Evolutionary conservation across 2,329 filamentous ascomycete genomes (phyloP), one percentile per base, ranked within the genome.

Genomic region (Berkeleyomyces rouxiae): DNA sequence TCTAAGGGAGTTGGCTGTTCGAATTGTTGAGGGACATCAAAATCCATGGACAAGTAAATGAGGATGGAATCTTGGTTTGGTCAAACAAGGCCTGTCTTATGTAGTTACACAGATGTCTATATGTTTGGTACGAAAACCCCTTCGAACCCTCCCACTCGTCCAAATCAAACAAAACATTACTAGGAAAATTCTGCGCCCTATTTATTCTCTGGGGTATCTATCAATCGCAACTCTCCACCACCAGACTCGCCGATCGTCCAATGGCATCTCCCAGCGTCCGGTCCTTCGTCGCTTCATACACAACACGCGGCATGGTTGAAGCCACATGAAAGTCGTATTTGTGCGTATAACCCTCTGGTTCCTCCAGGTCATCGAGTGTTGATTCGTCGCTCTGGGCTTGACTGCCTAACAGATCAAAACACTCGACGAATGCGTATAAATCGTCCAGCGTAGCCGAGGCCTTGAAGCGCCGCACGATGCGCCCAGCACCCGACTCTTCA

Each of bases 361-460:
- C 73, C 4, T 31, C 37, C 11, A 43, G 31, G 43, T 64, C 63
- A 47, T 65, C 63, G 3, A 63, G 23, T 6, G 57, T 23, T 3
- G 74, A 69, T 0, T 72, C 71, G 23, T 71, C 73, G 40, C 75
- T 71, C 13, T 73, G 71, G 3, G 67, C 69, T 3, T 66, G 66
- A 5, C 68, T 64, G 65, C 63, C 68, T 2, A 90, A 68, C 4
- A 86, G 68, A 61, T 89, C 84, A 71, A 90, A 86, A 74, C 92
- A 97, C 70, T 99, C 93, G 2, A 97, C 90, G 74, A 95, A 96
- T 0, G 92, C 93, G 72, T 97, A 97, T 4, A 99, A 75, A 69
- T 96, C 90, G 71, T 97, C 92, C 44, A 97, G 76, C 1, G 81
- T 78, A 0, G 87, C 82, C n/a, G 82, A 77, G 0, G 79, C 77